Conservation (phyloP, 75 land plant species). For the Chamaecyparis obtusa region DNA sequence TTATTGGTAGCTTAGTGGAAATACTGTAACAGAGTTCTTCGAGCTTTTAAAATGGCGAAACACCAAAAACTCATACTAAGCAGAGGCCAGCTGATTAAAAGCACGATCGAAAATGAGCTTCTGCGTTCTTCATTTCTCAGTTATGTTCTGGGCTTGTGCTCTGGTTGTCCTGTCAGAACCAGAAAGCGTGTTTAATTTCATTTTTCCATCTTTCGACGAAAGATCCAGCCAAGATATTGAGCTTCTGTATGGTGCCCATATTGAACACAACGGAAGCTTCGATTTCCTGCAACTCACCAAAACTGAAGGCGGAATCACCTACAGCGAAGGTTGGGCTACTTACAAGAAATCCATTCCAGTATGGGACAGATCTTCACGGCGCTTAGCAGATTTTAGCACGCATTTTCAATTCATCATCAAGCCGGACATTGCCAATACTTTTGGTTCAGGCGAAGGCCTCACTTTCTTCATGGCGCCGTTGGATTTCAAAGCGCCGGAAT, state of each 20-base stretch:
- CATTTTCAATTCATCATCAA: conserved; percentile 37
- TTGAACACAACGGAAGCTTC: background rate
- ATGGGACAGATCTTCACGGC: conserved; percentile 6
- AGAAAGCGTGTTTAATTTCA: background rate
- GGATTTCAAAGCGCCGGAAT: conserved; percentile 17
- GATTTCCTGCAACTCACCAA: background rate
- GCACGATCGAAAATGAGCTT: background rate
- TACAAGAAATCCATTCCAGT: conserved; percentile 10
- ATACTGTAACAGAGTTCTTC: too few species aligned
- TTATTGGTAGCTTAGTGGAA: too few species aligned
- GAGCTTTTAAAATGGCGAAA: background rate
- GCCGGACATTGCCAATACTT: background rate
- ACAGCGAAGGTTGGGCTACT: conserved; percentile 10
- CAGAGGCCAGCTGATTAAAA: background rate
- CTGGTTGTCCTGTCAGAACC: background rate
- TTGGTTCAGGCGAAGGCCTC: conserved; percentile 31
- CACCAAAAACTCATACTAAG: too few species aligned
- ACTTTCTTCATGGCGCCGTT: conserved; percentile 35
- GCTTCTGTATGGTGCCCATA: background rate
- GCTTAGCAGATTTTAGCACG: conserved; percentile 22
- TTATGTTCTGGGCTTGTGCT: background rate
- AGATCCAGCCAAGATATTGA: background rate
- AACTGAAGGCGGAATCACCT: background rate
- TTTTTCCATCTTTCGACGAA: background rate
- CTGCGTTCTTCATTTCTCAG: background rate